Conservation (phyloP, 768 basidiomycete genomes). For the Mycena belliarum region DNA sequence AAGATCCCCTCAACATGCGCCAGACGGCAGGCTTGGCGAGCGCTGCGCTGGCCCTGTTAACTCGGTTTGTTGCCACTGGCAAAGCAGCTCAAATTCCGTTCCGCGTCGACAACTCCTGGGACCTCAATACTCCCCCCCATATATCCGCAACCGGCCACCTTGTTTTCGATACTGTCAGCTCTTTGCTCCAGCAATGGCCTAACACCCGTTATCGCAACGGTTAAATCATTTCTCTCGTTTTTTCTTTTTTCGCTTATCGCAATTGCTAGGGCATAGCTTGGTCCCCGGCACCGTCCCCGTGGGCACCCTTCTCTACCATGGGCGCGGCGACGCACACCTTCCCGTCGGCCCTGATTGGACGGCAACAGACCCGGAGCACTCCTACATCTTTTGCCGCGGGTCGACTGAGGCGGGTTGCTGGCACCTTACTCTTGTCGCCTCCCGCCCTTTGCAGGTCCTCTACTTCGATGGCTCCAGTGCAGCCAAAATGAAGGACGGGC, state of each 20-base stretch:
- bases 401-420: conserved; percentile 23
- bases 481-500: conserved; percentile 31
- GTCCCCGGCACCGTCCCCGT: conserved; percentile 34
- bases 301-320: conserved; percentile 40
- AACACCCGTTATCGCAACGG: conserved; percentile 35
- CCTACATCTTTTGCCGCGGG: conserved; percentile 27
- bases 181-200: conserved; percentile 36
- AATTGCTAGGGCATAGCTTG: conserved; percentile 27
- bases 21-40: not conserved
- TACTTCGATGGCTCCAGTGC: conserved; percentile 35
- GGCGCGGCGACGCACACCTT: conserved; percentile 16
- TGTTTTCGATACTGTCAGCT: conserved; percentile 25
- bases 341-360: conserved; percentile 35
- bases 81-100: conserved; percentile 4
- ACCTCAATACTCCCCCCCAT: conserved; percentile 23
- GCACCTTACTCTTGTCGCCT: conserved; percentile 31
- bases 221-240: not conserved
- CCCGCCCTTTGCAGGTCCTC: conserved; percentile 30
- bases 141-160: conserved; percentile 28
- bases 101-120: conserved; percentile 22
- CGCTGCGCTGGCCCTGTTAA: not conserved
- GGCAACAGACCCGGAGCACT: conserved; percentile 37
- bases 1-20: not conserved
- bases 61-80: not conserved
- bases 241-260: not conserved